Evolutionary conservation across 257 asterid species (phyloP), one percentile per base, ranked within the genome.

Genomic region (Forsythia viridissima): DNA sequence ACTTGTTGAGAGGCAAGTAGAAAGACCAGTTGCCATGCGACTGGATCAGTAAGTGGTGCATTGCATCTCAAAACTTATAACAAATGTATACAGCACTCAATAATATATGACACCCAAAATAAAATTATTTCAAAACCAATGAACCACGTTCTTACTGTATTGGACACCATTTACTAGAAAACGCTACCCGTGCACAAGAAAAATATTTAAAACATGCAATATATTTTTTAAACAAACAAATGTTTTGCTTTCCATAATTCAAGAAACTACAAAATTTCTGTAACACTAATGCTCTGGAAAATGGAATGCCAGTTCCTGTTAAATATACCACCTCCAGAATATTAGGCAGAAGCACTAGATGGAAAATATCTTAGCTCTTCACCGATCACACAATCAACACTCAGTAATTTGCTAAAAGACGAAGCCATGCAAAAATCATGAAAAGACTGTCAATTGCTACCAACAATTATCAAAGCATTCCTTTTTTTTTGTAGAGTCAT

Each of bases 291-390:
- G 36, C 69, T 61, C 69, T 30, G 38, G 69, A 61, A 24, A 21
- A 65, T 46, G 78, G 71, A 79, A n/a, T 57, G 9, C 38, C 9
- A 52, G 63, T 42, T 75, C 73, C 76, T 65, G 43, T 55, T 34
- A 72, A 74, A 48, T 24, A 59, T 63, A 63, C 20, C 59, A 59
- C 77, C 69, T 74, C 74, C 69, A 66, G 67, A 83, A 51, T 21
- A 20, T 43, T 21, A 63, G 37, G 70, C 15, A 68, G 70, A 80
- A 51, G 43, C 20, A 18, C 40, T 51, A 72, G 80, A 75, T 37
- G 38, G 43, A 15, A 75, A 63, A 38, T 57, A 12, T 5, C 40
- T 57, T 46, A 82, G 38, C 40, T 51, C 30, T 41, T 71, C 5
- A 79, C 43, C 43, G 57, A 80, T 37, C 72, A 76, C 43, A 76